Base-by-base conservation (phyloP, 306 rosid genomes). In the Pueraria montana region DNA sequence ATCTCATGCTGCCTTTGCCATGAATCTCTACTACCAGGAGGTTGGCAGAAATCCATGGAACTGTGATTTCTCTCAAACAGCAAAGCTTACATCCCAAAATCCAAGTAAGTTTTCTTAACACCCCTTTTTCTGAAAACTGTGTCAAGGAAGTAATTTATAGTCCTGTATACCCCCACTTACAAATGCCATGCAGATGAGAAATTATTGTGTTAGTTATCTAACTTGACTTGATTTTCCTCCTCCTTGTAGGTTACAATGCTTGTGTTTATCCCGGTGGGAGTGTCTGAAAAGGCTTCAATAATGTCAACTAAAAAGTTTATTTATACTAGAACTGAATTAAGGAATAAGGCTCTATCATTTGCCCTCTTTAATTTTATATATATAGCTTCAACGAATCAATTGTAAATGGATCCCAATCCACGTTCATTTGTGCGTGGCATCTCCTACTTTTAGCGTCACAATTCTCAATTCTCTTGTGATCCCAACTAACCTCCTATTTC, bases 51-150 rank as follows among this genome's bases (percentile, higher is more conserved):
- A 78, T 46, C 94, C 96, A 14, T 78, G 85, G 87, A 89, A 91
- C 81, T 91, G 97, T 78, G 94, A 93, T 80, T 93, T 93, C 88
- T 85, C 96, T 48, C 92, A 93, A 77, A 74, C 94, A 2, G 97
- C 96, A 24, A 80, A 74, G 2, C 78, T 93, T 81, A 89, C 93
- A 23, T 90, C 96, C 66, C 58, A 89, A 61, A 93, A 91, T 87
- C 97, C 97, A 52, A 91, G 93, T 93, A 88, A 86, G 93, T 74
- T 86, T 72, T 32, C 50, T 68, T 49, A 1, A 23, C 26, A 13
- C 71, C 27, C 13, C 6, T 66, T 17, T 3, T 16, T 3, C 11
- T 65, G 6, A 14, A 61, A 26, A 11, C 17, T 21, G 4, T 56
- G 63, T 3, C 66, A 11, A 24, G n/a, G 17, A 0, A 11, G n/a